Evolutionary conservation across 805 yeast genomes (phyloP).

Genomic region (Saturnispora sanitii): DNA sequence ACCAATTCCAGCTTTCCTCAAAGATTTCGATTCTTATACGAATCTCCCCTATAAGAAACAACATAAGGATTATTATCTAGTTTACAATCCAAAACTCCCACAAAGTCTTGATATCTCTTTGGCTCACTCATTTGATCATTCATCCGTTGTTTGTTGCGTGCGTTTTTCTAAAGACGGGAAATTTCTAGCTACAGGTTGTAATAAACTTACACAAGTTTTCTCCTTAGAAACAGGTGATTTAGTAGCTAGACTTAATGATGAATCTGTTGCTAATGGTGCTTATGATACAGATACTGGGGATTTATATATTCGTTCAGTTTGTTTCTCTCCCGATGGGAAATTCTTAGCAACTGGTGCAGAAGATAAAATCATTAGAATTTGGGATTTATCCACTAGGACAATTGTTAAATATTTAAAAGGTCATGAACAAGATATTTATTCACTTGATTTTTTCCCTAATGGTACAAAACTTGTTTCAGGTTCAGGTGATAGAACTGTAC

Average conservation of each 20-base stretch:
- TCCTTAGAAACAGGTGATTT: conserved; percentile 86
- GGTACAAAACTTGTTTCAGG: conserved; percentile 92
- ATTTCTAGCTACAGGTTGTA: conserved; percentile 93
- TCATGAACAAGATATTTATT: conserved; percentile 96
- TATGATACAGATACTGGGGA: conserved; percentile 67
- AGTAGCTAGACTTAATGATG: conserved; percentile 80
- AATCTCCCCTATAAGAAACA: conserved; percentile 76
- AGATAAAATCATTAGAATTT: conserved; percentile 82
- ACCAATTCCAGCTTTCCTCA: conserved; percentile 71
- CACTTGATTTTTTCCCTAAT: conserved; percentile 88
- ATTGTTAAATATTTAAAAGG: conserved; percentile 83
- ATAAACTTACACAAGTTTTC: conserved; percentile 89
- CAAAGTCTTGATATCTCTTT: conserved; percentile 73
- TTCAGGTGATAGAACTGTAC: conserved; percentile 90
- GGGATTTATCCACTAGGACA: conserved; percentile 84
- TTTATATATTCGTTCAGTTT: conserved; percentile 87
- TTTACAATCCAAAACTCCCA: conserved; percentile 83
- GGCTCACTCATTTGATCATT: conserved; percentile 83
- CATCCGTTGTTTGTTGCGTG: conserved; percentile 94
- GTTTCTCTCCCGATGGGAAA: conserved; percentile 93
- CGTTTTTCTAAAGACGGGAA: conserved; percentile 87
- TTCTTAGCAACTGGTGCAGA: conserved; percentile 91
- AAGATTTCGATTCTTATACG: conserved; percentile 68
- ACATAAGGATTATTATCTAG: conserved; percentile 73
- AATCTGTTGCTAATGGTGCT: conserved; percentile 36